Evolutionary conservation across 805 yeast species (phyloP).

Genomic region (Wickerhamomyces queroliae): DNA sequence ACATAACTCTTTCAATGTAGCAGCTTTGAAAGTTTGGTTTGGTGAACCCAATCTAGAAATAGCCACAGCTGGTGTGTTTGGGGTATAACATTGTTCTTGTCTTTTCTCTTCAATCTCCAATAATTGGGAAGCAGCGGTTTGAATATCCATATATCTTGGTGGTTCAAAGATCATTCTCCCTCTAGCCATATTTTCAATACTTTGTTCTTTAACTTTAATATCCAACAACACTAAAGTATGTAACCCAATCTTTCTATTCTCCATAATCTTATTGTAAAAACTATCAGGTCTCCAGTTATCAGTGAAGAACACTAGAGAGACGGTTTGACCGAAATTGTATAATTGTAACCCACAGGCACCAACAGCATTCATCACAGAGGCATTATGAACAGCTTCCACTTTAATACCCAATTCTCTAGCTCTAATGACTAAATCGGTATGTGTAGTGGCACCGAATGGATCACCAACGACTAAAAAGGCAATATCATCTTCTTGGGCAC

Average conservation of each 20-base stretch:
- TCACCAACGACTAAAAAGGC: slow-evolving; percentile 97
- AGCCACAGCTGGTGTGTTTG: slow-evolving; percentile 89
- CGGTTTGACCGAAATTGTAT: slow-evolving; percentile 94
- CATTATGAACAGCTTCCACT: slow-evolving; percentile 86
- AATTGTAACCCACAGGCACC: slow-evolving; percentile 97
- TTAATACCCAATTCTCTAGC: slow-evolving; percentile 80
- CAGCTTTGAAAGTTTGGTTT: slow-evolving; percentile 76
- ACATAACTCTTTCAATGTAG: slow-evolving; percentile 69
- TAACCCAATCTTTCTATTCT: slow-evolving; percentile 83
- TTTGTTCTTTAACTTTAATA: slow-evolving; percentile 95
- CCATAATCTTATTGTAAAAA: slow-evolving; percentile 83
- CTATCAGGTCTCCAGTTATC: slow-evolving; percentile 96
- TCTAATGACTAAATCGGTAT: slow-evolving; percentile 86
- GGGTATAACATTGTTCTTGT: slow-evolving; percentile 72
- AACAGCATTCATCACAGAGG: slow-evolving; percentile 96
- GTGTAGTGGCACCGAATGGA: slow-evolving; percentile 97
- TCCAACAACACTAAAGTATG: slow-evolving; percentile 87
- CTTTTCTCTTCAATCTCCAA: slow-evolving; percentile 81
- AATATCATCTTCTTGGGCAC: slow-evolving; percentile 75
- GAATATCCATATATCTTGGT: slow-evolving; percentile 91
- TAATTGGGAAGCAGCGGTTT: slow-evolving; percentile 83
- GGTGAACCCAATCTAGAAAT: slow-evolving; percentile 90
- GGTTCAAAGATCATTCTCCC: slow-evolving; percentile 93
- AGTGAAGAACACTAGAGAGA: slow-evolving; percentile 93
- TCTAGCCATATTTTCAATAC: slow-evolving; percentile 87